These are phyloP conservation scores for Pythium dissotocum DNA, from an alignment of 352 stramenopile species.

Conservation along the genomic window DNA sequence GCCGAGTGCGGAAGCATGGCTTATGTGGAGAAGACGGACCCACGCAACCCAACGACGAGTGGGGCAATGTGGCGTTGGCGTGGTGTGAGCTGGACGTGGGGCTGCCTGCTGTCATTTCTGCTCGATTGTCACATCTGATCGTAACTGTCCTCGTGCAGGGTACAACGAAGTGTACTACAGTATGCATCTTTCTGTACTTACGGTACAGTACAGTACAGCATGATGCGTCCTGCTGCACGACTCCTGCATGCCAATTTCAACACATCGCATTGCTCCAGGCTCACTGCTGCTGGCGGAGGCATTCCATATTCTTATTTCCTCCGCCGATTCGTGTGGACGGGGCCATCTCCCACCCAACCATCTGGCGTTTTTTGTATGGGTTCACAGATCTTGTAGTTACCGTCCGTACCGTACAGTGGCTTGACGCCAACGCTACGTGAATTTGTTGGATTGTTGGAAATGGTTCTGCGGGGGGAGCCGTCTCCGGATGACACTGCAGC, in stretches of 20 bases:
- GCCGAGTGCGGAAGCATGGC: neutral
- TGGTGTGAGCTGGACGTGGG: neutral
- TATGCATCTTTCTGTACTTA: no score
- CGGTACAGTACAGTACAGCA: neutral
- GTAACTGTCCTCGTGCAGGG: neutral
- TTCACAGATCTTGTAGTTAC: neutral
- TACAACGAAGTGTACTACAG: no score
- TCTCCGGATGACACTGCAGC: neutral
- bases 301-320: conserved; percentile 1
- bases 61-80: neutral
- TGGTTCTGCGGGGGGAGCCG: neutral
- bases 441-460: neutral
- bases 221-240: no score
- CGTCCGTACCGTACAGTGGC: no score
- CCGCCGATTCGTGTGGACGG: neutral
- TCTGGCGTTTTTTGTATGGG: neutral
- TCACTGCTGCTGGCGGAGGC: neutral
- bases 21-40: neutral
- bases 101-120: neutral
- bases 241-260: neutral
- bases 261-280: neutral
- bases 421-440: neutral
- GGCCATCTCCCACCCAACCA: neutral
- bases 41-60: neutral
- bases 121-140: neutral